A percentile compares a stretch with the other conserved stretches of the same genome.
These are phyloP conservation scores for Mycena vitilis DNA, from an alignment of 768 basidiomycete species.

Conservation along the genomic window DNA sequence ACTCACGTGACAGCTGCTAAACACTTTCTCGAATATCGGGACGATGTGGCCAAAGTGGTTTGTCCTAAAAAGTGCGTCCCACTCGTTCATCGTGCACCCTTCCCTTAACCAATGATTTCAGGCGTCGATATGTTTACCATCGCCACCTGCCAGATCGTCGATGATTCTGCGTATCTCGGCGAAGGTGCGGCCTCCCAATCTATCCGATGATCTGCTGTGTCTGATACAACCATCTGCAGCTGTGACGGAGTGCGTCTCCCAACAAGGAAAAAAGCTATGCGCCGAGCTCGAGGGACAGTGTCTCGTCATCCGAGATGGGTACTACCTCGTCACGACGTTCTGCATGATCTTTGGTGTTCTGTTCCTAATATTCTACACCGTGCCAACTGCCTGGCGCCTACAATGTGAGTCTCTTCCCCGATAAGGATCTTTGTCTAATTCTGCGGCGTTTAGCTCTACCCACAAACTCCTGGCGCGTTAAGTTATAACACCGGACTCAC, in stretches of 20 bases:
- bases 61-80: conserved; percentile 79
- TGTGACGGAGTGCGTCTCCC: conserved; percentile 93
- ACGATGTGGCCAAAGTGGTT: conserved; percentile 99
- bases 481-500: conserved; percentile 48
- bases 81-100: background rate
- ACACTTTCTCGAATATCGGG: conserved; percentile 96
- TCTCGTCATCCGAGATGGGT: conserved; percentile 88
- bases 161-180: conserved; percentile 61
- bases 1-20: conserved; percentile 72
- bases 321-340: conserved; percentile 83
- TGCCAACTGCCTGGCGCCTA: conserved; percentile 85
- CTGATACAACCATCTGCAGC: conserved; percentile 29
- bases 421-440: conserved; percentile 1
- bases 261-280: conserved; percentile 87
- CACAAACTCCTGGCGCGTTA: conserved; percentile 76
- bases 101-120: conserved; percentile 38
- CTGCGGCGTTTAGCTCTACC: conserved; percentile 65
- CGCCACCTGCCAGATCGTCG: conserved; percentile 83
- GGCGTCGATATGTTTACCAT: conserved; percentile 90
- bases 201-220: conserved; percentile 4
- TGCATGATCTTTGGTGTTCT: conserved; percentile 82
- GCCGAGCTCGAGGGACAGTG: conserved; percentile 82
- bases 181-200: conserved; percentile 56
- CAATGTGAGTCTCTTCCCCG: conserved; percentile 70
- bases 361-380: conserved; percentile 79